phyloP scores from a whole-genome alignment of 495 filamentous ascomycete species.

The Articulospora tetracladia region DNA sequence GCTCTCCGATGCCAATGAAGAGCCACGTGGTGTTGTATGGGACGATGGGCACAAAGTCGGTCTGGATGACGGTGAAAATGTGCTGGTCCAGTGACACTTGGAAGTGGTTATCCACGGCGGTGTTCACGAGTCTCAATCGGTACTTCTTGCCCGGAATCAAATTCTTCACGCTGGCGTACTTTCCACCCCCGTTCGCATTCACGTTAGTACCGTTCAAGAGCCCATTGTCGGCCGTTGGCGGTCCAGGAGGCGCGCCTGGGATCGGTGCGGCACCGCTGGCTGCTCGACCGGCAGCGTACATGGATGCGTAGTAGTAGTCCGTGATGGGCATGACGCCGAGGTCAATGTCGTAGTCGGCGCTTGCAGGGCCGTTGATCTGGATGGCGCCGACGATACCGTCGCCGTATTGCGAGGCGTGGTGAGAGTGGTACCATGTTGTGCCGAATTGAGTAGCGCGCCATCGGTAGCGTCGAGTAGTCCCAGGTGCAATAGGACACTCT shows the following conservation, averaged over 20 bases:
- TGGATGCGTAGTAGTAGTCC: neutral
- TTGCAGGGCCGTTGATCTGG: conserved; percentile 34
- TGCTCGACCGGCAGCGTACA: neutral
- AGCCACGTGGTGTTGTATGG: conserved; percentile 40
- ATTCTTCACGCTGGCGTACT: neutral
- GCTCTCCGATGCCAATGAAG: conserved; percentile 61
- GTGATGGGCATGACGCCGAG: neutral
- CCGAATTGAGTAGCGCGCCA: conserved; percentile 52
- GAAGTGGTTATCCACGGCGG: conserved; percentile 41
- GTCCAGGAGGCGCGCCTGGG: neutral
- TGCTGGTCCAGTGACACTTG: conserved; percentile 47
- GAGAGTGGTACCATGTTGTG: conserved; percentile 59
- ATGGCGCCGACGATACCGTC: conserved; percentile 47
- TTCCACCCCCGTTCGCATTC: neutral
- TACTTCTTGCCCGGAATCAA: conserved; percentile 9
- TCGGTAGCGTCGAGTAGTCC: conserved; percentile 41
- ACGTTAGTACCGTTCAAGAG: neutral
- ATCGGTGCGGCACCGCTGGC: neutral
- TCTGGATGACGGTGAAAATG: conserved; percentile 41
- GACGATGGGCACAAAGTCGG: conserved; percentile 47
- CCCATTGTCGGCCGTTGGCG: neutral
- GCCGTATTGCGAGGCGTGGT: conserved; percentile 51
- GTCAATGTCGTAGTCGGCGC: conserved; percentile 18
- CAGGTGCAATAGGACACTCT: conserved; percentile 42
- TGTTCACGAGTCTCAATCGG: conserved; percentile 51